phyloP scores from a whole-genome alignment of 805 yeast species.

The Suhomyces kilbournensis region DNA sequence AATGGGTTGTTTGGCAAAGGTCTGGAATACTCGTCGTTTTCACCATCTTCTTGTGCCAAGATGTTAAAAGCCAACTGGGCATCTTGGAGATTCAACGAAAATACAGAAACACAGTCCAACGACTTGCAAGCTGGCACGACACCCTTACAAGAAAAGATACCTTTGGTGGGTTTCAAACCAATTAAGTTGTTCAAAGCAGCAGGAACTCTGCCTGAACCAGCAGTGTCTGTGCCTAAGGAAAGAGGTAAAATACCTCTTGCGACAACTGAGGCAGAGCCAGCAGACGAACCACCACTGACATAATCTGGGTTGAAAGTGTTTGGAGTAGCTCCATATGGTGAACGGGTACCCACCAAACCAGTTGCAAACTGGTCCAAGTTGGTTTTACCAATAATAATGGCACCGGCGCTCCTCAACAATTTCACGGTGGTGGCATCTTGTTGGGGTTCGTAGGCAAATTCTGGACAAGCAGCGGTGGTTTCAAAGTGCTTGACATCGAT shows the following conservation, averaged over 20 bases:
- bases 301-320: conserved; percentile 72
- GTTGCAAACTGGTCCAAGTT: conserved; percentile 97
- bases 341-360: conserved; percentile 91
- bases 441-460: conserved; percentile 65
- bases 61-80: conserved; percentile 75
- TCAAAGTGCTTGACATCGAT: conserved; percentile 79
- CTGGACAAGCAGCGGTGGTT: conserved; percentile 96
- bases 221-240: conserved; percentile 93
- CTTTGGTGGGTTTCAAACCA: conserved; percentile 91
- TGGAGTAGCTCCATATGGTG: conserved; percentile 90
- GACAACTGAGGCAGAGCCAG: conserved; percentile 93
- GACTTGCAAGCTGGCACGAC: conserved; percentile 98
- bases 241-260: conserved; percentile 88
- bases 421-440: conserved; percentile 74
- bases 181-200: conserved; percentile 89
- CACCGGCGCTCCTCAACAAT: conserved; percentile 82
- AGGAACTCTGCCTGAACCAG: conserved; percentile 97
- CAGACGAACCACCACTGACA: conserved; percentile 93
- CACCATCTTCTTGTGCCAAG: conserved; percentile 67
- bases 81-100: conserved; percentile 72
- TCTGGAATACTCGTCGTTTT: conserved; percentile 77
- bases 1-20: conserved; percentile 65
- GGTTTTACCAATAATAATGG: conserved; percentile 89
- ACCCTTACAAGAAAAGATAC: conserved; percentile 81
- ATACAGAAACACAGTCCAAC: conserved; percentile 86